These are phyloP conservation scores for Anethum foeniculum DNA, from an alignment of 140 eudicot genomes.

Conservation along the genomic window DNA sequence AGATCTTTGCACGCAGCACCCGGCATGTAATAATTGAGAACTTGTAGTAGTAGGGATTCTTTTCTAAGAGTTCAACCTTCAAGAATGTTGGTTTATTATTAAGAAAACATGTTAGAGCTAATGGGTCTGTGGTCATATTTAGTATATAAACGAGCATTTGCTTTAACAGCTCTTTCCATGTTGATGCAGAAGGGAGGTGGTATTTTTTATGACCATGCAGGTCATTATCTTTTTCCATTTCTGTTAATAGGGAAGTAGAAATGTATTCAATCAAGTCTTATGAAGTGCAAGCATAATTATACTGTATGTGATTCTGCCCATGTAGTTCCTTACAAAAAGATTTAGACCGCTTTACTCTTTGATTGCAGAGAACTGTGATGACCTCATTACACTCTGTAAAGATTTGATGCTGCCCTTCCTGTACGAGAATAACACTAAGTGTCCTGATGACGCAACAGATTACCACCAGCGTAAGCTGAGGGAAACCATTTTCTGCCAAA, in stretches of 20 bases:
- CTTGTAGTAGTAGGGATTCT: background rate
- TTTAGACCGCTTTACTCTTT: conserved; percentile 3
- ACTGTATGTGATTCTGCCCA: background rate
- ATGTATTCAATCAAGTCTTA: background rate
- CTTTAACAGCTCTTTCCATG: background rate
- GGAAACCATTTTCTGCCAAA: conserved; percentile 13
- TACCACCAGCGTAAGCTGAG: background rate
- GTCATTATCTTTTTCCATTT: background rate
- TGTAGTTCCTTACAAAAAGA: background rate
- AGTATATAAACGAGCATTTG: background rate
- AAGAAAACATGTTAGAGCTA: background rate
- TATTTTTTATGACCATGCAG: background rate
- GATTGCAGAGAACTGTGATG: conserved; percentile 26
- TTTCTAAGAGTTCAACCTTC: background rate
- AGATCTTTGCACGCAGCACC: background rate
- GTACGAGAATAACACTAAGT: background rate
- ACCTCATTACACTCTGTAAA: conserved; percentile 17
- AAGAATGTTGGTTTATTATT: background rate
- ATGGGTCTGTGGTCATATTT: background rate
- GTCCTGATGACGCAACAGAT: conserved; percentile 2
- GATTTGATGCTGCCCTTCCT: conserved; percentile 9
- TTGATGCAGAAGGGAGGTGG: background rate
- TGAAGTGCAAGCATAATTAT: background rate
- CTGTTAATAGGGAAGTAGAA: background rate
- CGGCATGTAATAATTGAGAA: background rate